Conservation (phyloP, 768 basidiomycete species). For the Termitomyces sp. region DNA sequence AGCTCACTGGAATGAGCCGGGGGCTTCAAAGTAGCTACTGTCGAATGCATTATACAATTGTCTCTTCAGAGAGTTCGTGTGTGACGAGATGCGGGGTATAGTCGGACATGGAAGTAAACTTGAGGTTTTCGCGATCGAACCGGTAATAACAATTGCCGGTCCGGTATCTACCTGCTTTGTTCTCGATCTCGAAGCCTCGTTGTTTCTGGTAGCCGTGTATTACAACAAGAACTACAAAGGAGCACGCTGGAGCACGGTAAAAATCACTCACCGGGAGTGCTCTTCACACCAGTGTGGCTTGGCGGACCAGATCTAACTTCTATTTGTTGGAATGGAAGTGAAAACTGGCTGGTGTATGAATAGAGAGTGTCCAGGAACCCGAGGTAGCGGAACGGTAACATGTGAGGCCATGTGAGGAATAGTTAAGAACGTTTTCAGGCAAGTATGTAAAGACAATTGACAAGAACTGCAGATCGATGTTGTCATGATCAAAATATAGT, state of each 20-base stretch:
- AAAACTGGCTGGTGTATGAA: not conserved
- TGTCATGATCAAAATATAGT: constrained; percentile 21
- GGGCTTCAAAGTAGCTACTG: constrained; percentile 13
- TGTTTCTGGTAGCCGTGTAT: too few relatives aligned
- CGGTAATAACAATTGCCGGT: not conserved
- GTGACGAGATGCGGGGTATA: constrained; percentile 7
- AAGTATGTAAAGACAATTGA: constrained; percentile 12
- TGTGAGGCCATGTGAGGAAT: not conserved
- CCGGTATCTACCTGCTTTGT: not conserved
- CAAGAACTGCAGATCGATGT: constrained; percentile 21
- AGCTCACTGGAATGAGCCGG: constrained; percentile 33
- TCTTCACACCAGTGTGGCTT: not conserved
- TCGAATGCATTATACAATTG: constrained; percentile 13
- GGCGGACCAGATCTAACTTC: not conserved
- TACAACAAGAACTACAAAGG: not conserved
- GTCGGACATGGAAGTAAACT: not conserved
- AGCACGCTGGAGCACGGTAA: not conserved
- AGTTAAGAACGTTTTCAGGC: constrained; percentile 4
- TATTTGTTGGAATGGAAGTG: not conserved
- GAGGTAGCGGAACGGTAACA: constrained; percentile 15
- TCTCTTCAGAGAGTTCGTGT: constrained; percentile 8
- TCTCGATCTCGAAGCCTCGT: too few relatives aligned
- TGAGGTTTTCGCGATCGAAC: not conserved
- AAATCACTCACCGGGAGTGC: not conserved
- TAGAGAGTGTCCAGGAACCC: constrained; percentile 12